These are phyloP conservation scores for Flaveria brownii DNA, from an alignment of 129 eudicot species.

Conservation along the genomic window DNA sequence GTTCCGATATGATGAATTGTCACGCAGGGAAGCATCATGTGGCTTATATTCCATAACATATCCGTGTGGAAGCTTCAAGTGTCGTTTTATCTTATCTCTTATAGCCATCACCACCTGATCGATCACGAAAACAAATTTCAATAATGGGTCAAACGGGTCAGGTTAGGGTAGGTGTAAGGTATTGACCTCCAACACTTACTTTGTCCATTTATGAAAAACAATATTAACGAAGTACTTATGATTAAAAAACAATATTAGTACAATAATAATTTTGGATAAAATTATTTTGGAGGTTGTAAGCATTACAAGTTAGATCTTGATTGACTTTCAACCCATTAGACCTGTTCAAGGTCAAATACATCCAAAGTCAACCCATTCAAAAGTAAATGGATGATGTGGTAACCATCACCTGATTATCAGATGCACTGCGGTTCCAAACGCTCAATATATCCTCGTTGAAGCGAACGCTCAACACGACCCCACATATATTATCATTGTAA, in stretches of 20 bases:
- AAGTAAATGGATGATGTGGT: slow-evolving; percentile 2
- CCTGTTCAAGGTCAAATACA: not conserved
- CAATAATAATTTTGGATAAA: no score
- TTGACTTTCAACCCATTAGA: not conserved
- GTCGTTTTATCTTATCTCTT: slow-evolving; percentile 84
- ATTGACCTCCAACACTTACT: no score
- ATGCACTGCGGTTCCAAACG: slow-evolving; percentile 95
- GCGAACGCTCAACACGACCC: slow-evolving; percentile 76
- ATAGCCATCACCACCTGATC: slow-evolving; percentile 85
- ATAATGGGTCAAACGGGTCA: not conserved
- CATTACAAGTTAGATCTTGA: not conserved
- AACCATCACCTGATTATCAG: slow-evolving; percentile 71
- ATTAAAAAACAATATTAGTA: no score
- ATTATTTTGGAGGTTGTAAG: no score
- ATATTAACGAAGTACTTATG: no score
- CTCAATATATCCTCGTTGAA: slow-evolving; percentile 93
- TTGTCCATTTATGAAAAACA: no score
- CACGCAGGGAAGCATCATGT: slow-evolving; percentile 88
- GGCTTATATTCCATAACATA: slow-evolving; percentile 95
- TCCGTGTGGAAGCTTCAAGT: slow-evolving; percentile 92
- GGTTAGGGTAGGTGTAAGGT: no score
- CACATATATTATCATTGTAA: slow-evolving; percentile 81
- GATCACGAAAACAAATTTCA: not conserved
- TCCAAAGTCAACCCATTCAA: not conserved
- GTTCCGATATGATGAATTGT: slow-evolving; percentile 88